Percentiles rank a stretch among this genome's conserved stretches.
Evolutionary conservation across 75 land plant genomes (phyloP).

Genomic region (Azolla pinnata): DNA sequence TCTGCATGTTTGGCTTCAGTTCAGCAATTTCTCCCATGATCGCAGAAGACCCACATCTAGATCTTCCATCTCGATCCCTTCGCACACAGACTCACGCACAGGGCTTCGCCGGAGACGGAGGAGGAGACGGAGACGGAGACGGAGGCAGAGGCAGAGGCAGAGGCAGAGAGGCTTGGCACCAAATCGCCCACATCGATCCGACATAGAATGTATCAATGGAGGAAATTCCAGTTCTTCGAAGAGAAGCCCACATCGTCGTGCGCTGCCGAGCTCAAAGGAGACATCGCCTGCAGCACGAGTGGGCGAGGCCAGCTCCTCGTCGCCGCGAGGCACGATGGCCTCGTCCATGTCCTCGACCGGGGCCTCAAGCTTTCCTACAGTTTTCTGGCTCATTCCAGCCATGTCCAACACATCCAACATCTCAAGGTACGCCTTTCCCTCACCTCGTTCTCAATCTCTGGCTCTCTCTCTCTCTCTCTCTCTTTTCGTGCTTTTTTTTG

Average conservation of each 20-base stretch:
- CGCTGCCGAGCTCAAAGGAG: conserved; percentile 51
- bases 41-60: no score
- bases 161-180: no score
- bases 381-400: conserved; percentile 64
- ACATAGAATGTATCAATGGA: conserved; percentile 99
- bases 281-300: conserved; percentile 67
- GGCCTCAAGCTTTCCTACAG: conserved; percentile 57
- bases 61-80: no score
- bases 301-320: conserved; percentile 74
- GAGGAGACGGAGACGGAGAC: no score
- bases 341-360: conserved; percentile 77
- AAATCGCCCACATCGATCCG: no score
- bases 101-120: no score
- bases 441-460: neutral
- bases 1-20: no score
- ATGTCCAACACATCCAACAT: conserved; percentile 66
- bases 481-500: no score
- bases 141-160: no score
- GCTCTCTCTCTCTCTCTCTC: no score
- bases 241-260: conserved; percentile 48
- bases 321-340: conserved; percentile 57
- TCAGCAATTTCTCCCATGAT: no score
- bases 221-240: conserved; percentile 96
- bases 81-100: no score
- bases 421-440: conserved; percentile 56